Conservation (phyloP, 2,329 filamentous ascomycete species). For the Fusarium stilboides region DNA sequence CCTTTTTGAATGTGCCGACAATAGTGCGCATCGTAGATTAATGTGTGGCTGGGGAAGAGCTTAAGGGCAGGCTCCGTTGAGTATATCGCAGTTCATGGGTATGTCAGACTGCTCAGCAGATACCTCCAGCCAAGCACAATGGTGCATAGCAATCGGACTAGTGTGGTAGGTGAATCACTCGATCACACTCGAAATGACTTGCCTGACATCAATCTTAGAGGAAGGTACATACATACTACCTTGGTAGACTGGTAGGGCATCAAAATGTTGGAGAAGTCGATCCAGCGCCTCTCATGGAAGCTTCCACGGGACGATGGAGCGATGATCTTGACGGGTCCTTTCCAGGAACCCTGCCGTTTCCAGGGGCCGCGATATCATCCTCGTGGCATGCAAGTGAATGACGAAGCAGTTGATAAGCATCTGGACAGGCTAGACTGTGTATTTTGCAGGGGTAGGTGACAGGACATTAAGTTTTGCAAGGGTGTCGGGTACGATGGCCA, state of each 20-base stretch:
- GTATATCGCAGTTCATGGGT: conserved; percentile 15
- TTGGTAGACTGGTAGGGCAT: background rate
- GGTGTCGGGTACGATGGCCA: conserved; percentile 27
- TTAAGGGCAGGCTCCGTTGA: background rate
- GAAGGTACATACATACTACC: background rate
- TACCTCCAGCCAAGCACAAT: background rate
- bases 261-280: conserved; percentile 1
- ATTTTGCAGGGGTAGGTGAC: conserved; percentile 25
- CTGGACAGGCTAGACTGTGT: background rate
- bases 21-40: background rate
- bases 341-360: conserved; percentile 14
- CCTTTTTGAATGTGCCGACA: conserved; percentile 5
- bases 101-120: conserved; percentile 15
- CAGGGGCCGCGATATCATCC: conserved; percentile 20
- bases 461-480: conserved; percentile 35
- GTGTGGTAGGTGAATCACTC: conserved; percentile 9
- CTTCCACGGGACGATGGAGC: conserved; percentile 34
- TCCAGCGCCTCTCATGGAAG: conserved; percentile 21
- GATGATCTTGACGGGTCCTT: conserved; percentile 30
- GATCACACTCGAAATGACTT: background rate
- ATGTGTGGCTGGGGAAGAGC: background rate
- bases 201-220: background rate
- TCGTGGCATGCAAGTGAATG: conserved; percentile 35
- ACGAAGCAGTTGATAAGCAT: conserved; percentile 44
- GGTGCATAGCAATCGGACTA: conserved; percentile 2